Evolutionary conservation across 192 early-diverging fungal genomes (phyloP).

Genomic region (Spizellomyces sp.): DNA sequence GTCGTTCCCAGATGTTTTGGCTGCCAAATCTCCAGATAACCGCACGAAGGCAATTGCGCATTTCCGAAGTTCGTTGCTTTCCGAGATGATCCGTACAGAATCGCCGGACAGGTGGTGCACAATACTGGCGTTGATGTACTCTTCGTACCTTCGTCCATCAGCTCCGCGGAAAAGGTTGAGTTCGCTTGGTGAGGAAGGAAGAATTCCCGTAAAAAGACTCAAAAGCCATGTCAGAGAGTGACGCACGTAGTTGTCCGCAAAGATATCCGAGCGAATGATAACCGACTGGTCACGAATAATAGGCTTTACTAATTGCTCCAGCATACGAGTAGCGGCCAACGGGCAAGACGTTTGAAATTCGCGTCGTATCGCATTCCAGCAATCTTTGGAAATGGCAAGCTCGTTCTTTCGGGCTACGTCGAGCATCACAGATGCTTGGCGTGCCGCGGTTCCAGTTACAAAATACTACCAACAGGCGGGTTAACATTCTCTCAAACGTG

Average conservation of each 20-base stretch:
- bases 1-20: not conserved
- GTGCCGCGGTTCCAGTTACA: no score
- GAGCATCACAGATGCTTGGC: not conserved
- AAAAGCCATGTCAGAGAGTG: conserved; percentile 17
- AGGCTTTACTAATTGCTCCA: conserved; percentile 12
- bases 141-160: no score
- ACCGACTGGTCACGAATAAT: not conserved
- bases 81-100: not conserved
- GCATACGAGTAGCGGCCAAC: conserved; percentile 1
- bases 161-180: no score
- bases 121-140: not conserved
- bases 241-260: not conserved
- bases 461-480: no score
- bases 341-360: conserved; percentile 7
- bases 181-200: not conserved
- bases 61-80: conserved; percentile 14
- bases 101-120: not conserved
- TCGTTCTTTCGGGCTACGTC: conserved; percentile 10
- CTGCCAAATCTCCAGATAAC: conserved; percentile 2
- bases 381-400: conserved; percentile 8
- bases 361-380: conserved; percentile 6
- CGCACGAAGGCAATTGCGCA: conserved; percentile 14
- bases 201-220: conserved; percentile 1
- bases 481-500: no score
- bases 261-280: conserved; percentile 12